A percentile compares a stretch with the other conserved stretches of the same genome.
Evolutionary conservation across 2,329 filamentous ascomycete species (phyloP).

Genomic region (Gnomoniopsis smithogilvyi): DNA sequence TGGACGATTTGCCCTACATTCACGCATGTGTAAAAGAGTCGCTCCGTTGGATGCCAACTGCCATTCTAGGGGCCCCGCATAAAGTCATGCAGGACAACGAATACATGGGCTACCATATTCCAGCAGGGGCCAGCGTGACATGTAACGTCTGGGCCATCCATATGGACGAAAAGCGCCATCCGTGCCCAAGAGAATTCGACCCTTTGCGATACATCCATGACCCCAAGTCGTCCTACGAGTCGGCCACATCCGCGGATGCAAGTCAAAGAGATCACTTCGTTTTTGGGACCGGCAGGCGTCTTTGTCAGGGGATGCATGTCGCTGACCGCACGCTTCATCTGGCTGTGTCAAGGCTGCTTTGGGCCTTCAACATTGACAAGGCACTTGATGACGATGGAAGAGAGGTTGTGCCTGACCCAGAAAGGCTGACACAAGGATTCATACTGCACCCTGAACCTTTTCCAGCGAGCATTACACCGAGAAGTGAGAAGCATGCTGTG

Average conservation of each 20-base stretch:
- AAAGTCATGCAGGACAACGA: slow-evolving; percentile 38
- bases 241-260: slow-evolving; percentile 27
- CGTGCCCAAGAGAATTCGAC: slow-evolving; percentile 39
- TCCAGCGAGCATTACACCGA: slow-evolving; percentile 6
- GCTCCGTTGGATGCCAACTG: slow-evolving; percentile 42
- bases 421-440: slow-evolving; percentile 3
- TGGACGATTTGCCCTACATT: slow-evolving; percentile 38
- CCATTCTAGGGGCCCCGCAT: slow-evolving; percentile 38
- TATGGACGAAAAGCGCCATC: slow-evolving; percentile 39
- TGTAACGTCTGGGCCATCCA: slow-evolving; percentile 37
- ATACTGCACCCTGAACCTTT: slow-evolving; percentile 11
- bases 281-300: slow-evolving; percentile 53
- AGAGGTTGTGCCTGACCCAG: slow-evolving; percentile 4
- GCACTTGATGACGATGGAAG: not conserved
- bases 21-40: slow-evolving; percentile 39
- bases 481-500: slow-evolving; percentile 2
- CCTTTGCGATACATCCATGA: slow-evolving; percentile 34
- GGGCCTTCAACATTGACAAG: slow-evolving; percentile 35
- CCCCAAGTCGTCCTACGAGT: slow-evolving; percentile 23
- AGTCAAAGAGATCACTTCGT: slow-evolving; percentile 48
- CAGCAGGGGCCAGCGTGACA: slow-evolving; percentile 40
- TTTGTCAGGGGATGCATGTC: slow-evolving; percentile 57
- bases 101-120: slow-evolving; percentile 44
- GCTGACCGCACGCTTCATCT: slow-evolving; percentile 47
- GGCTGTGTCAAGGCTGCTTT: slow-evolving; percentile 43